Percentiles rank a stretch among this genome's conserved stretches.
These are phyloP conservation scores for Pachyrhizus erosus DNA, from an alignment of 306 rosid genomes.

Conservation along the genomic window DNA sequence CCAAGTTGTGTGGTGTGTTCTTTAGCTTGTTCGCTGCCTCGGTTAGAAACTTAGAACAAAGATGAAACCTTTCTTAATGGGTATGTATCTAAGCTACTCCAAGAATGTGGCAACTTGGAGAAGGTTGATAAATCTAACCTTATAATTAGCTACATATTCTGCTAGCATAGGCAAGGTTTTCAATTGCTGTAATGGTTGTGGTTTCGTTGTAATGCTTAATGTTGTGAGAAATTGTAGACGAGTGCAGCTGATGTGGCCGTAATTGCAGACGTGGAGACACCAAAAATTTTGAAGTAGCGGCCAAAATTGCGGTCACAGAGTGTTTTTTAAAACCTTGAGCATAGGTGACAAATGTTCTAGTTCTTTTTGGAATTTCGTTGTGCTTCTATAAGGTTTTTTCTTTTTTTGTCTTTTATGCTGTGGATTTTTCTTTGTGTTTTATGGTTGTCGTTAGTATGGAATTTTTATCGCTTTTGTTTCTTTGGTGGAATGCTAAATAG, in stretches of 20 bases:
- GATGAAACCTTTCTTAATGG: not conserved
- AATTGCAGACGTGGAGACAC: not conserved
- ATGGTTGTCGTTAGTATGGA: not conserved
- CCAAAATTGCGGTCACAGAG: not conserved
- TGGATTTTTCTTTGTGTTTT: constrained; percentile 13
- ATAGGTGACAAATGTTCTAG: not conserved
- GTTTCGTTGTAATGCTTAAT: not conserved
- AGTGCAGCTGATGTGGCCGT: not conserved
- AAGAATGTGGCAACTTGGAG: constrained; percentile 13
- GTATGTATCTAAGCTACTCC: not conserved
- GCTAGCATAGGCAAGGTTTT: too few relatives aligned
- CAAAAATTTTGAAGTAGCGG: not conserved
- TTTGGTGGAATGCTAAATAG: constrained; percentile 7
- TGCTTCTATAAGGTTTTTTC: not conserved
- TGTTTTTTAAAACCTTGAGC: not conserved
- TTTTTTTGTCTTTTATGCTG: not conserved
- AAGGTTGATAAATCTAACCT: not conserved
- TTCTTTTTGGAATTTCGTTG: not conserved
- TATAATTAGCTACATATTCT: not conserved
- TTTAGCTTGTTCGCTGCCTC: not conserved
- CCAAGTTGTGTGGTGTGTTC: not conserved
- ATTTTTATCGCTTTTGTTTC: not conserved
- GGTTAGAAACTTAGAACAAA: not conserved
- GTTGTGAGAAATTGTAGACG: not conserved
- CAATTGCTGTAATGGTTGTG: not conserved